Percentiles rank a stretch among this genome's conserved stretches.
phyloP scores from a whole-genome alignment of 805 yeast species.

The Barnettozyma sp. region DNA sequence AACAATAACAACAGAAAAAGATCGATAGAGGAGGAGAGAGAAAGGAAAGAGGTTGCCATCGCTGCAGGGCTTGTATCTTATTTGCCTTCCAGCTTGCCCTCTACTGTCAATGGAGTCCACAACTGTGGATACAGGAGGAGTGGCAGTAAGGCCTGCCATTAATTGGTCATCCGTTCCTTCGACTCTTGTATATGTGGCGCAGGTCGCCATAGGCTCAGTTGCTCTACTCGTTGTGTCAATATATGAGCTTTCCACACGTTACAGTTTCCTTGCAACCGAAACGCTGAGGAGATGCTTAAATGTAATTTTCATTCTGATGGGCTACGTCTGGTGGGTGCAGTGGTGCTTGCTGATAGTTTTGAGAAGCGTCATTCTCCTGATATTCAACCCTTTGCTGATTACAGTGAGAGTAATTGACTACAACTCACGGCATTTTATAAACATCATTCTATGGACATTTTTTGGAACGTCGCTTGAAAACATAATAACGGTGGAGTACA shows the following conservation, averaged over 20 bases:
- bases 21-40: too few relatives aligned
- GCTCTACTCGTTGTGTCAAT: constrained; percentile 5
- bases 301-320: neutral
- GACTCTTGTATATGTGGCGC: neutral
- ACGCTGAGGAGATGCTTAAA: neutral
- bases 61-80: neutral
- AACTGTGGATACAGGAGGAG: neutral
- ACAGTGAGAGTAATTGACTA: constrained; percentile 18
- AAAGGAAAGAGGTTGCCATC: too few relatives aligned
- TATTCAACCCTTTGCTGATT: constrained; percentile 19
- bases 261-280: neutral
- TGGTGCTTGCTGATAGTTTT: neutral
- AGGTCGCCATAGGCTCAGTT: constrained; percentile 3
- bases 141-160: neutral
- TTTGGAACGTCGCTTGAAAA: constrained; percentile 16
- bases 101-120: neutral
- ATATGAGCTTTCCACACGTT: neutral
- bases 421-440: constrained; percentile 15
- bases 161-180: constrained; percentile 1
- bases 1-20: too few relatives aligned
- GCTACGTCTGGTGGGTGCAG: neutral
- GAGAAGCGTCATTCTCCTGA: neutral
- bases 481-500: constrained; percentile 14
- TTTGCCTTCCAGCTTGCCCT: neutral
- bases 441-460: constrained; percentile 15